phyloP scores from a whole-genome alignment of 2,329 filamentous ascomycete genomes.

The Cercospora sp. region DNA sequence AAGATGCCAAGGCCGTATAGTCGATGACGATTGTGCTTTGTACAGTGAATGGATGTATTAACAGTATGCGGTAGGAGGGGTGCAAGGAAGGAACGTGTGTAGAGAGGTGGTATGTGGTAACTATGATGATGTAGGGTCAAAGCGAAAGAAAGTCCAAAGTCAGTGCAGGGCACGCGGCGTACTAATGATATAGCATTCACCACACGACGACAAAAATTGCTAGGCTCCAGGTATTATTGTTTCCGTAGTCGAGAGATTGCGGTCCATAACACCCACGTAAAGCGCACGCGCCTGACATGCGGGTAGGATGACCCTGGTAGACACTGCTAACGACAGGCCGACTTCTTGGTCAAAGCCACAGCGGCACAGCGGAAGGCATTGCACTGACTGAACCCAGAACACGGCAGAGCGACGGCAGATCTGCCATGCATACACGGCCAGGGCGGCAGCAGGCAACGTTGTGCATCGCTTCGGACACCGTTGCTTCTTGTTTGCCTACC shows the following conservation, averaged over 20 bases:
- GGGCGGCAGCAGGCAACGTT: background rate
- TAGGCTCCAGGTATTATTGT: slow-evolving; percentile 22
- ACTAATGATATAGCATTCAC: slow-evolving; percentile 25
- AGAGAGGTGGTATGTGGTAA: slow-evolving; percentile 4
- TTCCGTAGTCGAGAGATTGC: slow-evolving; percentile 26
- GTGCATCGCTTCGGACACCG: slow-evolving; percentile 9
- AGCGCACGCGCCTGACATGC: slow-evolving; percentile 23
- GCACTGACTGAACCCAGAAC: slow-evolving; percentile 20
- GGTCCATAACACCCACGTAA: slow-evolving; percentile 27
- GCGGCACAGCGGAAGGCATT: slow-evolving; percentile 13
- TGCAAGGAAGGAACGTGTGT: slow-evolving; percentile 26
- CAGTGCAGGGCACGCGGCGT: slow-evolving; percentile 20
- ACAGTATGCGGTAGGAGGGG: slow-evolving; percentile 13
- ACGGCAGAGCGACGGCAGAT: slow-evolving; percentile 22
- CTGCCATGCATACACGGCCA: slow-evolving; percentile 15
- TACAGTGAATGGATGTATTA: slow-evolving; percentile 24
- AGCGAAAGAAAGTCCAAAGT: slow-evolving; percentile 19
- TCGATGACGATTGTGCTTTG: slow-evolving; percentile 17
- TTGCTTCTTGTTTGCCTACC: slow-evolving; percentile 5
- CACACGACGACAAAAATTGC: slow-evolving; percentile 11
- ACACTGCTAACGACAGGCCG: slow-evolving; percentile 24
- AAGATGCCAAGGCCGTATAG: background rate
- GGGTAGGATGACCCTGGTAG: slow-evolving; percentile 27
- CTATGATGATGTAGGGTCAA: slow-evolving; percentile 20
- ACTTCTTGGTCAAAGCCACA: slow-evolving; percentile 26